Conservation (phyloP, 2,329 filamentous ascomycete genomes). For the Domatiomyces globalis region DNA sequence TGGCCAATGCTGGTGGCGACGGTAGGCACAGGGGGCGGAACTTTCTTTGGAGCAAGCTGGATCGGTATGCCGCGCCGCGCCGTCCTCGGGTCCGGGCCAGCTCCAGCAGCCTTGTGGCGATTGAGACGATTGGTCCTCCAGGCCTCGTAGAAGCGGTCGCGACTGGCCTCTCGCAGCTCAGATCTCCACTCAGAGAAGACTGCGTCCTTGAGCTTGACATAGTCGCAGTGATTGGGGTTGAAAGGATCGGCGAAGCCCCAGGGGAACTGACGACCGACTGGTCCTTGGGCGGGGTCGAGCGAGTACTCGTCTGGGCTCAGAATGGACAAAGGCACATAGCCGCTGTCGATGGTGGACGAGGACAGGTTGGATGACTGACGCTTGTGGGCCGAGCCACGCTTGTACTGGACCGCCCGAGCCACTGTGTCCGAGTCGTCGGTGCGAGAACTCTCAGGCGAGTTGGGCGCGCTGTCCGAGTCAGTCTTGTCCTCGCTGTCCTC, state of each 20-base stretch:
- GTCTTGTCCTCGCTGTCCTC: conserved; percentile 29
- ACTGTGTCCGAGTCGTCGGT: conserved; percentile 15
- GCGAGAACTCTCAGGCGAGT: conserved; percentile 14
- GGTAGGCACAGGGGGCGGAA: neutral
- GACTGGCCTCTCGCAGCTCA: conserved; percentile 78
- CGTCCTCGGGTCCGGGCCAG: neutral
- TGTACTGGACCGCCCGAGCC: conserved; percentile 5
- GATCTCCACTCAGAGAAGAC: conserved; percentile 89
- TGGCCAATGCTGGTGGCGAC: neutral
- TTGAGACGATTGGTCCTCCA: conserved; percentile 5
- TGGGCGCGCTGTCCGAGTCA: conserved; percentile 15
- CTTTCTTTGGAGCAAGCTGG: neutral
- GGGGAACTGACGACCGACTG: conserved; percentile 72
- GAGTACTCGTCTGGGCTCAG: conserved; percentile 82
- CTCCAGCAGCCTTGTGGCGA: neutral
- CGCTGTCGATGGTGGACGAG: conserved; percentile 11
- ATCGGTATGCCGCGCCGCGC: neutral
- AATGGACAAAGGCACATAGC: conserved; percentile 72
- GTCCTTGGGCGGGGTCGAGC: conserved; percentile 37
- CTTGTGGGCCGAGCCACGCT: conserved; percentile 14
- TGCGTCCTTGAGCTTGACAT: conserved; percentile 72
- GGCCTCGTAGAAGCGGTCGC: conserved; percentile 36
- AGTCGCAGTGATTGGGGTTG: conserved; percentile 85
- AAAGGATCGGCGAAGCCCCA: conserved; percentile 97
- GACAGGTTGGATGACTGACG: conserved; percentile 24